Evolutionary conservation across 1,284 basidiomycete species (phyloP).

Genomic region (Rhizoctonia solani): DNA sequence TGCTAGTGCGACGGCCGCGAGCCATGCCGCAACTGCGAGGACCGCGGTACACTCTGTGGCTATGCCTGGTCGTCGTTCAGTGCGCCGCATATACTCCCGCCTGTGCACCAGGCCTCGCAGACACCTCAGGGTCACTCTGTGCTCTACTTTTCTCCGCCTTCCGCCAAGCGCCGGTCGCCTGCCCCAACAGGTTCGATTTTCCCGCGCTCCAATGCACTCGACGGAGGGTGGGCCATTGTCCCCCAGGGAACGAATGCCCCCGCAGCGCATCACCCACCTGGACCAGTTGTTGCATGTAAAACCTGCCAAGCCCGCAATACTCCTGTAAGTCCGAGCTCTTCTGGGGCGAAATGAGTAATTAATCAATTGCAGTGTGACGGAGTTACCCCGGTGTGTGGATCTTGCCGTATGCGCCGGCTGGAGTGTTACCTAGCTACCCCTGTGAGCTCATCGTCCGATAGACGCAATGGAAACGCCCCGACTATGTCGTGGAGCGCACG

Average conservation of each 20-base stretch:
- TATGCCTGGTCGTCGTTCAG: constrained; percentile 26
- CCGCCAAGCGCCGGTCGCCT: background rate
- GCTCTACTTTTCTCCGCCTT: too few relatives aligned
- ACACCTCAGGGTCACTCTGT: too few relatives aligned
- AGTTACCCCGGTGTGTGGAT: constrained; percentile 19
- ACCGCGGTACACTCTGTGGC: constrained; percentile 25
- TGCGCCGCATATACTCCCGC: background rate
- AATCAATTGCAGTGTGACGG: constrained; percentile 19
- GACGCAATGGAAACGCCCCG: too few relatives aligned
- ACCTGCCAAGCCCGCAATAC: constrained; percentile 30
- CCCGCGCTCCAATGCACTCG: background rate
- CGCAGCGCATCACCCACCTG: constrained; percentile 3
- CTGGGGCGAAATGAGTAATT: background rate
- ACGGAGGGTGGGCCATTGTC: constrained; percentile 27
- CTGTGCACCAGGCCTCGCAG: too few relatives aligned
- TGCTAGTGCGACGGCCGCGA: constrained; percentile 17
- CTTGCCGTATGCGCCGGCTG: constrained; percentile 7
- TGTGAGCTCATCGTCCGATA: background rate
- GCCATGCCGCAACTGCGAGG: constrained; percentile 20
- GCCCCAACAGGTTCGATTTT: background rate
- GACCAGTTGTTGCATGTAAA: constrained; percentile 12
- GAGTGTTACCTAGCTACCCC: constrained; percentile 24
- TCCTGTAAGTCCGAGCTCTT: constrained; percentile 11
- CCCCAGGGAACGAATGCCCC: constrained; percentile 17
- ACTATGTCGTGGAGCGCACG: background rate